Evolutionary conservation across 1,284 basidiomycete species (phyloP).

Genomic region (Phellopilus nigrolimitatus): DNA sequence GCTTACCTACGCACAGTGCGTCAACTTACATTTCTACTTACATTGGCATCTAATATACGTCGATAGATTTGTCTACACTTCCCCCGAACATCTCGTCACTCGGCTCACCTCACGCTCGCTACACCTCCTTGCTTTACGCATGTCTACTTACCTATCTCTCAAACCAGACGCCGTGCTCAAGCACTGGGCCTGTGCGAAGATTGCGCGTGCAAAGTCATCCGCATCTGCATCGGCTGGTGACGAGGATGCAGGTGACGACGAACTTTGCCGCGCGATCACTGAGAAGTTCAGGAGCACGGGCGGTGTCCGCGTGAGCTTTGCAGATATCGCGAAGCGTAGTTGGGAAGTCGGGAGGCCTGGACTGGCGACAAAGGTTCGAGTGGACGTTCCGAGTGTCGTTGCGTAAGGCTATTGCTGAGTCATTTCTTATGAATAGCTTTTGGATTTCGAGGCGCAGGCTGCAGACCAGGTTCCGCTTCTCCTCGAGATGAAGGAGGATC

Average conservation of each 20-base stretch:
- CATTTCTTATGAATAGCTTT: slow-evolving; percentile 57
- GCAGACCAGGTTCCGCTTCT: slow-evolving; percentile 93
- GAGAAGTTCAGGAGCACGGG: slow-evolving; percentile 79
- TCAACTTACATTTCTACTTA: too few species aligned
- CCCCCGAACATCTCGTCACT: slow-evolving; percentile 73
- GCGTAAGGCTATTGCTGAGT: slow-evolving; percentile 5
- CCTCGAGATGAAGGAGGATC: slow-evolving; percentile 92
- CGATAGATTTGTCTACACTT: slow-evolving; percentile 74
- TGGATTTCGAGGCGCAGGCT: slow-evolving; percentile 86
- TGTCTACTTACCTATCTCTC: slow-evolving; percentile 80
- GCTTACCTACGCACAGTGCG: slow-evolving; percentile 85
- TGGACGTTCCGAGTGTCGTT: not conserved
- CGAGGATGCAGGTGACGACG: slow-evolving; percentile 61
- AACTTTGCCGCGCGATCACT: slow-evolving; percentile 78
- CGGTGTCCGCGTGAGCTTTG: slow-evolving; percentile 78
- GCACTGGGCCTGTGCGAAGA: slow-evolving; percentile 96
- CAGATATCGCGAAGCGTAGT: slow-evolving; percentile 90
- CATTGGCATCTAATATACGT: too few species aligned
- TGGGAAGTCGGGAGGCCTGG: slow-evolving; percentile 87
- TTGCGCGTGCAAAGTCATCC: slow-evolving; percentile 63
- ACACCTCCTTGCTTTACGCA: slow-evolving; percentile 89
- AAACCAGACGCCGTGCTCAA: slow-evolving; percentile 86
- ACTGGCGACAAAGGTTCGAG: slow-evolving; percentile 82
- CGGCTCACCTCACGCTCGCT: slow-evolving; percentile 85
- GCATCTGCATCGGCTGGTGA: slow-evolving; percentile 49